Evolutionary conservation across 2,329 filamentous ascomycete species (phyloP).

Genomic region (Ascomycota sp.): DNA sequence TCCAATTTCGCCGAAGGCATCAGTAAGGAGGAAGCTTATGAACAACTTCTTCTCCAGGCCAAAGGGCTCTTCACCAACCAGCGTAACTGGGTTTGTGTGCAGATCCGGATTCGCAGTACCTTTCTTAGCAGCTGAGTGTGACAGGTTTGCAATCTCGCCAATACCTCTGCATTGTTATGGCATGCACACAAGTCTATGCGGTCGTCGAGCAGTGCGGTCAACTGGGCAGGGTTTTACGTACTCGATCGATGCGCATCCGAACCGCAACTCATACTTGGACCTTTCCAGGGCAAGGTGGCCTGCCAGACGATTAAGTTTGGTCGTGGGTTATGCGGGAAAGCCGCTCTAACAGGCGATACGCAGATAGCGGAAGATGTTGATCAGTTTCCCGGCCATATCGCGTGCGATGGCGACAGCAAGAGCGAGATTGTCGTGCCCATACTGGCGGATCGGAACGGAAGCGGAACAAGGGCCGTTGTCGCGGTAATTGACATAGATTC

Average conservation of each 20-base stretch:
- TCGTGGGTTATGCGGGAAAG: conserved; percentile 52
- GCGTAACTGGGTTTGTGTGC: conserved; percentile 47
- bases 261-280: conserved; percentile 47
- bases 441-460: conserved; percentile 14
- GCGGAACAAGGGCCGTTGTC: conserved; percentile 25
- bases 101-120: not conserved
- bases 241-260: conserved; percentile 25
- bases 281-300: conserved; percentile 60
- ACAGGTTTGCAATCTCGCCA: conserved; percentile 42
- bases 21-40: conserved; percentile 50
- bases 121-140: not conserved
- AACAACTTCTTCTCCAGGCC: conserved; percentile 49
- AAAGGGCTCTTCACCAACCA: conserved; percentile 48
- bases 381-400: conserved; percentile 56
- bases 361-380: conserved; percentile 51
- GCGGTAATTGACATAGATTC: conserved; percentile 69
- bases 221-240: conserved; percentile 60
- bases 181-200: conserved; percentile 56
- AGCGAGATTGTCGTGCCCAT: conserved; percentile 72
- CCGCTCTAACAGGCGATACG: conserved; percentile 35
- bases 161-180: conserved; percentile 54
- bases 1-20: conserved; percentile 47
- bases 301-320: conserved; percentile 58
- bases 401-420: conserved; percentile 51
- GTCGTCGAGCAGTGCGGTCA: conserved; percentile 40